Conservation (phyloP, 768 basidiomycete species). For the Leccinum uliginosum region DNA sequence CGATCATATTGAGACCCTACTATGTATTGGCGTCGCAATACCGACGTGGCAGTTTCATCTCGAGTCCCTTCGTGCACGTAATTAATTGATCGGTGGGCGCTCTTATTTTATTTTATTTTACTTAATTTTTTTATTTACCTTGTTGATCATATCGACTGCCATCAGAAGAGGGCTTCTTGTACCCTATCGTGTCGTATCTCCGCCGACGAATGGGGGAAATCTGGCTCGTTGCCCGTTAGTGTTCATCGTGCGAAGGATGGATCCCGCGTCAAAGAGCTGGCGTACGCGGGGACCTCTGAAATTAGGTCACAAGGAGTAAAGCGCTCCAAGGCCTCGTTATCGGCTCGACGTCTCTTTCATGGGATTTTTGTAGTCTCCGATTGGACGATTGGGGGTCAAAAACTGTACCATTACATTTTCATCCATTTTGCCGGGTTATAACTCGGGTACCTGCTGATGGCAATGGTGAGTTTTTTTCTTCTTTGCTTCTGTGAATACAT, state of each 20-base stretch:
- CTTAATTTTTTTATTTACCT: not conserved
- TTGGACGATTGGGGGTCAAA: too few relatives aligned
- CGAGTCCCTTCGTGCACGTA: not conserved
- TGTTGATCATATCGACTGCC: not conserved
- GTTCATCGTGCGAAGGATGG: not conserved
- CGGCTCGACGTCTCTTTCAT: too few relatives aligned
- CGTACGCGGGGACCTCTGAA: too few relatives aligned
- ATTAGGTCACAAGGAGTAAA: not conserved
- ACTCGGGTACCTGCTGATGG: too few relatives aligned
- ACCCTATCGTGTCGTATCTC: constrained; percentile 14
- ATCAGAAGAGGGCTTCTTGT: not conserved
- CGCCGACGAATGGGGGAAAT: constrained; percentile 10
- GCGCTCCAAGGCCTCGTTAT: too few relatives aligned
- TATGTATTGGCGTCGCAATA: not conserved
- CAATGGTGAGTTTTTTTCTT: not conserved
- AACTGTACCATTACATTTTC: too few relatives aligned
- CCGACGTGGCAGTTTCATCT: not conserved
- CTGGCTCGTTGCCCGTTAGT: constrained; percentile 1
- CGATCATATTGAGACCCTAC: not conserved
- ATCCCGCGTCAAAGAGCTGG: not conserved
- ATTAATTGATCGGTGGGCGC: constrained; percentile 1
- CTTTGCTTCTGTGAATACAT: not conserved
- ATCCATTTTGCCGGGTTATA: too few relatives aligned
- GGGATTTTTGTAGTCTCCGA: too few relatives aligned
- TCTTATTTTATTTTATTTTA: not conserved